phyloP scores from a whole-genome alignment of 2,329 filamentous ascomycete species.

The Clarireedia paspali region DNA sequence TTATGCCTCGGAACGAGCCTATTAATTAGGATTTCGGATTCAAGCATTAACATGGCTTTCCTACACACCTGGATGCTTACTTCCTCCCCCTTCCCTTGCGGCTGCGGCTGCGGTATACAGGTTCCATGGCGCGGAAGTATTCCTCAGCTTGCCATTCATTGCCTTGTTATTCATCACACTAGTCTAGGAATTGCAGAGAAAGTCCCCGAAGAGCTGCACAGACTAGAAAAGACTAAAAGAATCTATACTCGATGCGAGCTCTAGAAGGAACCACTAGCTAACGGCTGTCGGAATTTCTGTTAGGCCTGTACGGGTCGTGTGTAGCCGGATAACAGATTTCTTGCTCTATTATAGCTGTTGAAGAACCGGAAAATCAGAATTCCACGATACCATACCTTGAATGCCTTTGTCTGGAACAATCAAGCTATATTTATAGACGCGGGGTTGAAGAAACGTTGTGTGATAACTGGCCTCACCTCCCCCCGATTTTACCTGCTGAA shows the following conservation, averaged over 20 bases:
- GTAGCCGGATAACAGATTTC: not conserved
- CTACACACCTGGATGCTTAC: not conserved
- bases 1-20: too few relatives aligned
- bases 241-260: not conserved
- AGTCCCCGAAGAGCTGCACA: not conserved
- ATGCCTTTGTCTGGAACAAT: not conserved
- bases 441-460: not conserved
- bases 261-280: not conserved
- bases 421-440: not conserved
- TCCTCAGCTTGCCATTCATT: not conserved
- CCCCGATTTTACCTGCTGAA: not conserved
- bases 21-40: too few relatives aligned
- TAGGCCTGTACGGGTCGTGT: not conserved
- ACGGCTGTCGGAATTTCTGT: not conserved
- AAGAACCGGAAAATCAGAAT: slow-evolving; percentile 1
- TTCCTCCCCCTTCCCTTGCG: too few relatives aligned
- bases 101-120: not conserved
- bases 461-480: not conserved
- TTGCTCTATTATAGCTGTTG: not conserved
- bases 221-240: not conserved
- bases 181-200: not conserved
- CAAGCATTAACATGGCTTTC: too few relatives aligned
- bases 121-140: not conserved
- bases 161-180: not conserved
- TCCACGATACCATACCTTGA: not conserved